phyloP scores from a whole-genome alignment of 345 rosid species.

The Linum lewisii region DNA sequence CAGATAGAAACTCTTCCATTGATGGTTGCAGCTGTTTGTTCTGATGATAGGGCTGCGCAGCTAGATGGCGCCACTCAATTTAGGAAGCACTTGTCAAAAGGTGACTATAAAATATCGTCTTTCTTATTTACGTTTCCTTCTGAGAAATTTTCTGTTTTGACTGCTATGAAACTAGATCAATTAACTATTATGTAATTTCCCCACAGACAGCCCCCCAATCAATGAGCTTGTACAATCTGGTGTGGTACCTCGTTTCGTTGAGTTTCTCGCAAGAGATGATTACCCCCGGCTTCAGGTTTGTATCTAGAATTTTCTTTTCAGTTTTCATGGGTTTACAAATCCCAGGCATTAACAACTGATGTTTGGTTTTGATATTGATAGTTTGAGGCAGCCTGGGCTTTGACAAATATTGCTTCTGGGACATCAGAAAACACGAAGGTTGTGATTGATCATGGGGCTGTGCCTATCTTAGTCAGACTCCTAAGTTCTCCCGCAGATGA shows the following conservation, averaged over 20 bases:
- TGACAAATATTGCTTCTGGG: constrained; percentile 86
- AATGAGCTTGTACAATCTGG: constrained; percentile 80
- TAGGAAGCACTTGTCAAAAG: constrained; percentile 23
- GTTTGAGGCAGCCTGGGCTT: constrained; percentile 94
- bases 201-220: constrained; percentile 73
- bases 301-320: not conserved
- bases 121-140: no score
- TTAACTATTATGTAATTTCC: no score
- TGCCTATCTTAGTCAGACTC: constrained; percentile 71
- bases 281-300: constrained; percentile 64
- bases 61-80: constrained; percentile 23
- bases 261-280: constrained; percentile 72
- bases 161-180: not conserved
- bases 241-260: constrained; percentile 68
- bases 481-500: constrained; percentile 76
- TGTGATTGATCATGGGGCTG: constrained; percentile 75
- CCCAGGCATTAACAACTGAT: not conserved
- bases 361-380: constrained; percentile 22
- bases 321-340: not conserved
- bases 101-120: no score
- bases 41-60: constrained; percentile 17
- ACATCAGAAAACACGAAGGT: constrained; percentile 77
- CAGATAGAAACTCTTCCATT: constrained; percentile 22
- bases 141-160: no score
- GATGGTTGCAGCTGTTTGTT: constrained; percentile 22